These are phyloP conservation scores for Verticillium klebahnii DNA, from an alignment of 2,329 filamentous ascomycete genomes.

Conservation along the genomic window DNA sequence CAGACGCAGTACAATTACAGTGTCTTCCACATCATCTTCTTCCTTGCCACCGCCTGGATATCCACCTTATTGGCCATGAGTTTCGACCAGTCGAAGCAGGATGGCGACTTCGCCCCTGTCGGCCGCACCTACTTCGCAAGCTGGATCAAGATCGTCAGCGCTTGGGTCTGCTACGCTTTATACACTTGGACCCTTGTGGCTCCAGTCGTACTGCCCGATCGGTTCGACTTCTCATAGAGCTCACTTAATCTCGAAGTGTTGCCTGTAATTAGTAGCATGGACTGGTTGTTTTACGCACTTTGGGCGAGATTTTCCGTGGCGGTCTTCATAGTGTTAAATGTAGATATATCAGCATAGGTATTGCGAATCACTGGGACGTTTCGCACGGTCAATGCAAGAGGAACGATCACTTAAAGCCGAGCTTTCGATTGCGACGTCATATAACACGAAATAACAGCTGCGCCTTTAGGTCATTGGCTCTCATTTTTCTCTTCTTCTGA, in stretches of 20 bases:
- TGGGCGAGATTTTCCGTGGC: background rate
- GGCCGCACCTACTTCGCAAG: slow-evolving; percentile 95
- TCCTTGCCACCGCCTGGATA: slow-evolving; percentile 93
- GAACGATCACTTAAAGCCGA: no score
- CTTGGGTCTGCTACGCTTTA: slow-evolving; percentile 93
- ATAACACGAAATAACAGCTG: no score
- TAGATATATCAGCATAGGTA: no score
- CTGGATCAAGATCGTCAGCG: slow-evolving; percentile 98
- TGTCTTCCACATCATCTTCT: slow-evolving; percentile 96
- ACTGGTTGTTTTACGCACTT: background rate
- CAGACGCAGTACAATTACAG: slow-evolving; percentile 95
- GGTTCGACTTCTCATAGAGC: slow-evolving; percentile 61
- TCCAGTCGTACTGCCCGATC: slow-evolving; percentile 77
- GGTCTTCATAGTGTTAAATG: background rate
- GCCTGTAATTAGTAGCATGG: background rate
- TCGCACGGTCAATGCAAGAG: no score
- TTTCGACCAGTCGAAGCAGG: slow-evolving; percentile 56
- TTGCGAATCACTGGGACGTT: no score
- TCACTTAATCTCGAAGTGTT: background rate
- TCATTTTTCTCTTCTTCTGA: no score
- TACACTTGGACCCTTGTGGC: slow-evolving; percentile 92
- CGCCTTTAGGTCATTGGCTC: no score
- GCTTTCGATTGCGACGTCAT: no score
- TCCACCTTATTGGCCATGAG: slow-evolving; percentile 81
- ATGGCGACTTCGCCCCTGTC: slow-evolving; percentile 81